Percentiles rank a stretch among this genome's conserved stretches.
phyloP scores from a whole-genome alignment of 2,329 filamentous ascomycete species.

The Curvularia verruculosa region DNA sequence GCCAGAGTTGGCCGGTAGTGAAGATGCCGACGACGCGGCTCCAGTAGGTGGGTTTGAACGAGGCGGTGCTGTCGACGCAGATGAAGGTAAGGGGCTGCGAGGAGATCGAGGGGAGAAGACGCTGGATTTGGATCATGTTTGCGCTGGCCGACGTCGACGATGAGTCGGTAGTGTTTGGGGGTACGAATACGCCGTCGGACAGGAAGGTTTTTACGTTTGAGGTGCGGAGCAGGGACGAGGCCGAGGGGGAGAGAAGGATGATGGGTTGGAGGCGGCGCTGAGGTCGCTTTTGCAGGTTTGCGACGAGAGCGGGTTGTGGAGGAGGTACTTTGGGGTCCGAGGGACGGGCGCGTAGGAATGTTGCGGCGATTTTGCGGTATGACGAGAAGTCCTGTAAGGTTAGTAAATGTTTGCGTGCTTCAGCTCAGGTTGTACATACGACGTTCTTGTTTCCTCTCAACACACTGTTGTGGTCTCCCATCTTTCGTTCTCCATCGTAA shows the following conservation, averaged over 20 bases:
- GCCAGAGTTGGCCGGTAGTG: constrained; percentile 96
- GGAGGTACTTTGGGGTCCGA: constrained; percentile 47
- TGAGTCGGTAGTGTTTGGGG: constrained; percentile 68
- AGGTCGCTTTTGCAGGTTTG: constrained; percentile 50
- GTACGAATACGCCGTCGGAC: constrained; percentile 79
- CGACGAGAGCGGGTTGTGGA: constrained; percentile 44
- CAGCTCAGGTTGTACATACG: constrained; percentile 57
- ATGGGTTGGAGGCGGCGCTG: constrained; percentile 70
- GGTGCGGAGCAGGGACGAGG: constrained; percentile 91
- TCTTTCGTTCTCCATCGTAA: constrained; percentile 87
- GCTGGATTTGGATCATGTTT: constrained; percentile 85
- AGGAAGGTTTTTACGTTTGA: constrained; percentile 96
- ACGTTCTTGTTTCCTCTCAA: constrained; percentile 87
- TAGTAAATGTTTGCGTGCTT: constrained; percentile 9
- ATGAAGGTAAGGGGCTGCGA: constrained; percentile 86
- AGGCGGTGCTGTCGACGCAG: constrained; percentile 87
- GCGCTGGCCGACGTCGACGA: constrained; percentile 60
- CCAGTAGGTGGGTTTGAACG: constrained; percentile 99
- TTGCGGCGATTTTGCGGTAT: constrained; percentile 81
- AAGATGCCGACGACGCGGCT: constrained; percentile 93
- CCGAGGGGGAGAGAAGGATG: constrained; percentile 94
- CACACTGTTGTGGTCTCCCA: constrained; percentile 90
- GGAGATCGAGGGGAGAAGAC: constrained; percentile 71
- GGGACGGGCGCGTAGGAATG: constrained; percentile 68
- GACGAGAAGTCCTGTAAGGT: constrained; percentile 82